A percentile compares a stretch with the other conserved stretches of the same genome.
These are phyloP conservation scores for Hypoxylon sp. DNA, from an alignment of 2,329 filamentous ascomycete genomes.

Conservation along the genomic window DNA sequence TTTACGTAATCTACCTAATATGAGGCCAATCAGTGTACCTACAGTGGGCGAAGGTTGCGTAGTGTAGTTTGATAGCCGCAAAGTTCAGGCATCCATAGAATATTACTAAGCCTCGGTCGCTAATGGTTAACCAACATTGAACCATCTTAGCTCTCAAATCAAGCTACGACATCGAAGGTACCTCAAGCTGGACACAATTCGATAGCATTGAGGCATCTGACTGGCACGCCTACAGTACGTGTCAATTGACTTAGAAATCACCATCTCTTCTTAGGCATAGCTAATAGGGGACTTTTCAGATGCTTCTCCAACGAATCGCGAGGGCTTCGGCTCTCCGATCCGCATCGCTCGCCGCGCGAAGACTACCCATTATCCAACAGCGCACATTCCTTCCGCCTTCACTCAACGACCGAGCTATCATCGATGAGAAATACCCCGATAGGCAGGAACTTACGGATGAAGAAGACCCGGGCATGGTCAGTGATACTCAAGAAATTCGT, in stretches of 20 bases:
- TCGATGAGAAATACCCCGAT: conserved; percentile 67
- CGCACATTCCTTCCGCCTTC: conserved; percentile 68
- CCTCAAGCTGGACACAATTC: conserved; percentile 44
- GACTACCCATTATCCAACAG: conserved; percentile 66
- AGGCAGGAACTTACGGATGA: conserved; percentile 64
- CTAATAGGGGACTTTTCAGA: conserved; percentile 56
- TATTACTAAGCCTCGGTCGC: conserved; percentile 43
- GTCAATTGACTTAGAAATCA: conserved; percentile 32
- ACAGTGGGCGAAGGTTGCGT: background rate
- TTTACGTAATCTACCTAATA: conserved; percentile 27
- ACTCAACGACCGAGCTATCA: conserved; percentile 59
- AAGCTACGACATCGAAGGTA: conserved; percentile 21
- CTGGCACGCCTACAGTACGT: conserved; percentile 52
- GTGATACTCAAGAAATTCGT: conserved; percentile 47
- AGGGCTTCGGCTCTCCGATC: conserved; percentile 63
- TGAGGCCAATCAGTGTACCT: conserved; percentile 16
- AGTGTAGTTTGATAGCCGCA: background rate
- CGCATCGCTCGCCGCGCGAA: conserved; percentile 60
- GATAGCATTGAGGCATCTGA: conserved; percentile 53
- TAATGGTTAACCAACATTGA: conserved; percentile 40
- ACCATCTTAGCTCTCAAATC: conserved; percentile 37
- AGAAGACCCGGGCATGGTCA: conserved; percentile 75
- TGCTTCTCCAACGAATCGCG: conserved; percentile 71
- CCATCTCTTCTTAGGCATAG: background rate
- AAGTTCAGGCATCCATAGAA: conserved; percentile 8